Conservation (phyloP, 768 basidiomycete genomes). For the Sarcomyxa edulis region DNA sequence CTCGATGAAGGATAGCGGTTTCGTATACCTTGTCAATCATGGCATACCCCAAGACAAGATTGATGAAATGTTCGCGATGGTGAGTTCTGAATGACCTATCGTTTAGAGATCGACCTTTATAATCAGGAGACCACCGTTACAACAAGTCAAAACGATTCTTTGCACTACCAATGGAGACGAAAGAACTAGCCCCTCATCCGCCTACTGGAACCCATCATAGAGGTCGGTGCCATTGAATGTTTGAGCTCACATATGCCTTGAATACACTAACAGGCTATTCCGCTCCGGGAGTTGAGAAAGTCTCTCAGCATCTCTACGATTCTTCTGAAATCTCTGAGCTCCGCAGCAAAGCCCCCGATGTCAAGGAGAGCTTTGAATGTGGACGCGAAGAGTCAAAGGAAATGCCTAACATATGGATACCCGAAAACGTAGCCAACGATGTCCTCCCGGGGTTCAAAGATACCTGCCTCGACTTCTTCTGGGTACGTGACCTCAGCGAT, state of each 20-base stretch:
- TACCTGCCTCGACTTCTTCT: conserved; percentile 46
- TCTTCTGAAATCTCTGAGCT: conserved; percentile 18
- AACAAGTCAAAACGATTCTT: conserved; percentile 36
- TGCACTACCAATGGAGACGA: conserved; percentile 28
- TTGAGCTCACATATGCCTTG: conserved; percentile 14
- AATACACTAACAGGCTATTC: conserved; percentile 28
- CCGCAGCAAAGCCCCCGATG: conserved; percentile 27
- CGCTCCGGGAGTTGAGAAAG: conserved; percentile 32
- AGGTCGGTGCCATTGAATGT: conserved; percentile 21
- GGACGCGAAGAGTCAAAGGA: conserved; percentile 39
- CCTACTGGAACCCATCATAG: conserved; percentile 37
- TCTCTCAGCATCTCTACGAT: too few relatives aligned
- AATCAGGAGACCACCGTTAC: too few relatives aligned
- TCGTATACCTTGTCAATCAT: conserved; percentile 42
- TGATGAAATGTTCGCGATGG: conserved; percentile 37
- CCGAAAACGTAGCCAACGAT: too few relatives aligned
- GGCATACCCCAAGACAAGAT: conserved; percentile 31
- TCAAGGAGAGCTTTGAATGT: conserved; percentile 54
- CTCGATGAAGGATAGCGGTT: conserved; percentile 42
- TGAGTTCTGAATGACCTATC: conserved; percentile 14
- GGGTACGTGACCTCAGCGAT: conserved; percentile 25
- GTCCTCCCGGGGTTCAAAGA: conserved; percentile 49
- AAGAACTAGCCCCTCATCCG: conserved; percentile 42
- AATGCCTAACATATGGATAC: conserved; percentile 56
- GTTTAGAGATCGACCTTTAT: too few relatives aligned